These are phyloP conservation scores for Mycena rebaudengoi DNA, from an alignment of 768 basidiomycete genomes.

Conservation along the genomic window DNA sequence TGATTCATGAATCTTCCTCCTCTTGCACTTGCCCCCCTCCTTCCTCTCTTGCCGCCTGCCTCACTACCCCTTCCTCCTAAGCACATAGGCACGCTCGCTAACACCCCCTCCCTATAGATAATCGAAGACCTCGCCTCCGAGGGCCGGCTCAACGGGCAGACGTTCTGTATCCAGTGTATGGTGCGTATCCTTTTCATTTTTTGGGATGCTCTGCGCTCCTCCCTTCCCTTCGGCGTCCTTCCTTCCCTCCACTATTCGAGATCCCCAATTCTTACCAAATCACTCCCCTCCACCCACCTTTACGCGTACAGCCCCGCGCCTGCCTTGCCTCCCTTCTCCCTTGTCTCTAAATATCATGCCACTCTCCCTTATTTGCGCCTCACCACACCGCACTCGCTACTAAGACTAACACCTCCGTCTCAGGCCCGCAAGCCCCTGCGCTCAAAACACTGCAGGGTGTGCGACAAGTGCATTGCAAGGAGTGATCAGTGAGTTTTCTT, in stretches of 20 bases:
- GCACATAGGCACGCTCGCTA: too few species aligned
- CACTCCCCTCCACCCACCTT: too few species aligned
- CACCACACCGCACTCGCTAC: neutral
- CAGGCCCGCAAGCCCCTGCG: constrained; percentile 90
- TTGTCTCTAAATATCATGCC: neutral
- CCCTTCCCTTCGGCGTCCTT: too few species aligned
- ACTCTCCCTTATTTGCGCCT: neutral
- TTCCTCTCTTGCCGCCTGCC: too few species aligned
- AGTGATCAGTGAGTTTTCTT: constrained; percentile 92
- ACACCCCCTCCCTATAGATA: constrained; percentile 60
- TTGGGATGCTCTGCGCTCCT: too few species aligned
- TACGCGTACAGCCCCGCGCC: too few species aligned
- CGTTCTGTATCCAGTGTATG: constrained; percentile 97
- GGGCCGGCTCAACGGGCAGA: constrained; percentile 92
- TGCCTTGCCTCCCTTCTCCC: neutral
- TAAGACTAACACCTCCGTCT: neutral
- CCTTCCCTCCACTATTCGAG: too few species aligned
- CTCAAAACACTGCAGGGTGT: constrained; percentile 94
- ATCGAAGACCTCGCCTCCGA: constrained; percentile 91
- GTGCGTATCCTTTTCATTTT: constrained; percentile 46
- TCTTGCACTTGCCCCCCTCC: too few species aligned
- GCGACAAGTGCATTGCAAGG: constrained; percentile 88
- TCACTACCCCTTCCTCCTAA: too few species aligned
- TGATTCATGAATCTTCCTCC: too few species aligned
- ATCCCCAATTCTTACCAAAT: too few species aligned